A percentile compares a stretch with the other conserved stretches of the same genome.
phyloP scores from a whole-genome alignment of 441 rosid genomes.

The Daphne laureola region DNA sequence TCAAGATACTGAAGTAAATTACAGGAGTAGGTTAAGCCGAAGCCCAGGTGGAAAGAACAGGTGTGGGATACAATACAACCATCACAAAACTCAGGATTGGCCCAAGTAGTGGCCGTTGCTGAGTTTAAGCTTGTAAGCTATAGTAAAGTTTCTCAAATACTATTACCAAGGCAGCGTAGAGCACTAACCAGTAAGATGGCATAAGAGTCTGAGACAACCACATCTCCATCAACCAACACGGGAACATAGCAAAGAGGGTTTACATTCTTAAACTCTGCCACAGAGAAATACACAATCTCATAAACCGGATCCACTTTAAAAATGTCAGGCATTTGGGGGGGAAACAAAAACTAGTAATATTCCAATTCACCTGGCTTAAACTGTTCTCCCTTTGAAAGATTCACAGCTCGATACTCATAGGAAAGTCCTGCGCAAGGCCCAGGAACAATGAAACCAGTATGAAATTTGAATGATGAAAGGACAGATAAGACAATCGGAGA shows the following conservation, averaged over 20 bases:
- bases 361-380: conserved; percentile 32
- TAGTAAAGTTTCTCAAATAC: background rate
- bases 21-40: conserved; percentile 3
- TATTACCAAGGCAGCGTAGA: background rate
- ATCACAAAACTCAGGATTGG: background rate
- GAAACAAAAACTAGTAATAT: no score
- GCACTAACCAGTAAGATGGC: conserved; percentile 45
- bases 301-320: background rate
- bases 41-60: background rate
- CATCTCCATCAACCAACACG: conserved; percentile 43
- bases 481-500: background rate
- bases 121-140: background rate
- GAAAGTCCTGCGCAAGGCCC: conserved; percentile 29
- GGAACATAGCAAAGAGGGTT: conserved; percentile 48
- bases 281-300: conserved; percentile 2
- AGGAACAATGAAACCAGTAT: background rate
- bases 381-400: conserved; percentile 37
- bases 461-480: background rate
- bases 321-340: no score
- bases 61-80: background rate
- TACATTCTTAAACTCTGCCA: conserved; percentile 40
- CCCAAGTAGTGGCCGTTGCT: no score
- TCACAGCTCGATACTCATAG: conserved; percentile 39
- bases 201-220: conserved; percentile 44
- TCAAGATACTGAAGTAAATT: conserved; percentile 39